Conservation (phyloP, 1,139 yeast species). For the Kurtzmaniella quercitrusa region DNA sequence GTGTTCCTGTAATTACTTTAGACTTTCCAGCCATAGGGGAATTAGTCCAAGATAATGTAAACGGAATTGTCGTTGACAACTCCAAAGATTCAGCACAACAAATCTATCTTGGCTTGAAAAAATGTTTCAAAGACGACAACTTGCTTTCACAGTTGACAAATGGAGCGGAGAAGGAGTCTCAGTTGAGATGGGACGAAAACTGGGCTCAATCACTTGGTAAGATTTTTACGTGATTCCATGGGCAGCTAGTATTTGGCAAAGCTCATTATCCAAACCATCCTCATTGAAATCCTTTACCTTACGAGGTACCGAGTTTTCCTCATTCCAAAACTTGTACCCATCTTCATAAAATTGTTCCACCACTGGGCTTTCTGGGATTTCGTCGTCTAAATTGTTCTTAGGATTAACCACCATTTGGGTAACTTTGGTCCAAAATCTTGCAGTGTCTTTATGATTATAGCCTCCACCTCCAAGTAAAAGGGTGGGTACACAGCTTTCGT, state of each 20-base stretch:
- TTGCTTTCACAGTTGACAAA: constrained; percentile 37
- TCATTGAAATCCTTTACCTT: constrained; percentile 41
- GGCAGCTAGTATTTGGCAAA: neutral
- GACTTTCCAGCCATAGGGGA: constrained; percentile 70
- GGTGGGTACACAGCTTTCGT: constrained; percentile 24
- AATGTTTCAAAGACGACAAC: constrained; percentile 40
- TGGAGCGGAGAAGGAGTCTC: constrained; percentile 73
- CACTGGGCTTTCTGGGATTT: constrained; percentile 50
- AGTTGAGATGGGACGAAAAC: constrained; percentile 67
- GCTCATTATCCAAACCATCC: constrained; percentile 9
- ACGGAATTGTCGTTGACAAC: constrained; percentile 37
- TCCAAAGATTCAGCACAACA: constrained; percentile 32
- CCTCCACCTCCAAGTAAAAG: constrained; percentile 78
- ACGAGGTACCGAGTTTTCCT: constrained; percentile 19
- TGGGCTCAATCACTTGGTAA: constrained; percentile 47
- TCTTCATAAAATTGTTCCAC: constrained; percentile 45
- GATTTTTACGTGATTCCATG: constrained; percentile 2
- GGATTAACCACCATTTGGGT: constrained; percentile 33
- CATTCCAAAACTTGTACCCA: constrained; percentile 51
- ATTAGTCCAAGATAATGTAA: constrained; percentile 44
- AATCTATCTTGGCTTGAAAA: constrained; percentile 40
- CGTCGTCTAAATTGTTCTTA: constrained; percentile 4
- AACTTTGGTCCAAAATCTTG: constrained; percentile 61
- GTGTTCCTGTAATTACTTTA: constrained; percentile 83
- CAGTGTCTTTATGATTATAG: constrained; percentile 58